Evolutionary conservation across 805 yeast genomes (phyloP).

Genomic region (Novakomyces olei): DNA sequence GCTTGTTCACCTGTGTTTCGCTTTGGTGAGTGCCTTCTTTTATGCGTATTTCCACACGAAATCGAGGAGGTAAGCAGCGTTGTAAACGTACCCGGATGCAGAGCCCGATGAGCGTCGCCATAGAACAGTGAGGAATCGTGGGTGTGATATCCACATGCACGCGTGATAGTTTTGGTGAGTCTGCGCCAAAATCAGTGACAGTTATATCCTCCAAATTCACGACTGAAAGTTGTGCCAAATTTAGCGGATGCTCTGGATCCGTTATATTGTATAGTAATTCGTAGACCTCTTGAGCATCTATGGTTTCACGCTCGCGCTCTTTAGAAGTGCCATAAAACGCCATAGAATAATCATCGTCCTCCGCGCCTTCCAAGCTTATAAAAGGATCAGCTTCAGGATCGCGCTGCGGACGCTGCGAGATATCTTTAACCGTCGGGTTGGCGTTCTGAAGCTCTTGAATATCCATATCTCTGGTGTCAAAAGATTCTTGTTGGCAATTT

Average conservation of each 20-base stretch:
- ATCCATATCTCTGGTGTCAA: too few relatives aligned
- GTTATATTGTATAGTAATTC: conserved; percentile 62
- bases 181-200: conserved; percentile 26
- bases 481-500: too few relatives aligned
- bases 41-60: conserved; percentile 52
- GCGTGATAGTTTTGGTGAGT: conserved; percentile 33
- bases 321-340: too few relatives aligned
- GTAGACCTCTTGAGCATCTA: too few relatives aligned
- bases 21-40: conserved; percentile 91
- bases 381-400: too few relatives aligned
- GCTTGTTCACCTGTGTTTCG: conserved; percentile 88
- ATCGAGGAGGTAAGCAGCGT: conserved; percentile 67
- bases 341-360: too few relatives aligned
- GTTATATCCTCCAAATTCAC: conserved; percentile 65
- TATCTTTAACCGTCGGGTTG: too few relatives aligned
- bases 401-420: too few relatives aligned
- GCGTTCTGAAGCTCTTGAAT: too few relatives aligned
- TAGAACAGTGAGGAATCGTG: conserved; percentile 89
- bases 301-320: too few relatives aligned
- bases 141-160: conserved; percentile 78
- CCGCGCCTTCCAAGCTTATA: too few relatives aligned
- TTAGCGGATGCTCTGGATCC: conserved; percentile 94
- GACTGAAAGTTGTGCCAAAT: conserved; percentile 83
- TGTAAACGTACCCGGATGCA: conserved; percentile 85
- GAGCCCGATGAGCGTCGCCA: conserved; percentile 86